Percentiles rank a stretch among this genome's conserved stretches.
These are phyloP conservation scores for Oryza brachyantha DNA, from an alignment of 176 grass and related monocot genomes.

Conservation along the genomic window DNA sequence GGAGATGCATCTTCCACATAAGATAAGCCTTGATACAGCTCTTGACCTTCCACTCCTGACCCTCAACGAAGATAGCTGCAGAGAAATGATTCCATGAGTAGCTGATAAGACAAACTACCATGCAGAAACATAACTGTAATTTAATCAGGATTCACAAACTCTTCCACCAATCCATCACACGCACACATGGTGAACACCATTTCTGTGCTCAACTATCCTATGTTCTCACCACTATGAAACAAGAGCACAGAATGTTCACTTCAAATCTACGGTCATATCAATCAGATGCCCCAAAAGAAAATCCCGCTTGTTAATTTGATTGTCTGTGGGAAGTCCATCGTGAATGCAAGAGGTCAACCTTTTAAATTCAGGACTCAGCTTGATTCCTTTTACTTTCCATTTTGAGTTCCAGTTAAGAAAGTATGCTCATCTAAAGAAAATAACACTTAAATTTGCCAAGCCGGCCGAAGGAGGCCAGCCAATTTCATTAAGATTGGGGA, in stretches of 20 bases:
- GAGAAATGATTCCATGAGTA: conserved; percentile 30
- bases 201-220: neutral
- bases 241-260: neutral
- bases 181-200: neutral
- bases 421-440: neutral
- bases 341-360: neutral
- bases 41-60: conserved; percentile 34
- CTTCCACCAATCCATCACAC: neutral
- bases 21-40: conserved; percentile 46
- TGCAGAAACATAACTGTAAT: neutral
- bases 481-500: too few relatives aligned
- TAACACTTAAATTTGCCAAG: too few relatives aligned
- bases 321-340: neutral
- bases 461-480: too few relatives aligned
- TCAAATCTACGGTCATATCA: conserved; percentile 2
- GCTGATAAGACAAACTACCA: neutral
- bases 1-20: conserved; percentile 63
- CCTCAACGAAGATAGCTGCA: conserved; percentile 44
- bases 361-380: neutral
- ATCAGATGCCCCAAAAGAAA: conserved; percentile 8
- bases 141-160: neutral
- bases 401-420: neutral
- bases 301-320: neutral
- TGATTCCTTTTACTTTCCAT: neutral
- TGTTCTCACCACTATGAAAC: neutral